Conservation (phyloP, 192 early-diverging fungal species). For the Coemansia sp. region DNA sequence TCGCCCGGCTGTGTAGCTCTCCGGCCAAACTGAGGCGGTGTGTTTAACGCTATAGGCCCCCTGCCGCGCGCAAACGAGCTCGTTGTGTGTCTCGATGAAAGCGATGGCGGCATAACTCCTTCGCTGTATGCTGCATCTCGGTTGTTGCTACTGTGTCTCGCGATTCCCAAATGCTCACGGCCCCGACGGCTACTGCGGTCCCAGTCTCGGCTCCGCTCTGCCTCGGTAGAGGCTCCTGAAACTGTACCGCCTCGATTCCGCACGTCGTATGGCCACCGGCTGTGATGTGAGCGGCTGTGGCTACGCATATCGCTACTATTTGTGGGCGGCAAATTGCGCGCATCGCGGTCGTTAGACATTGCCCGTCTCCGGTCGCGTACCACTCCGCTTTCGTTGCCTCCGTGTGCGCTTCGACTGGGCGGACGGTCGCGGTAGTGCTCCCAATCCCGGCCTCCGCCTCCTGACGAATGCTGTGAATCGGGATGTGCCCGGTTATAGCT, state of each 20-base stretch:
- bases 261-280: conserved; percentile 19
- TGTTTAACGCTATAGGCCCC: not conserved
- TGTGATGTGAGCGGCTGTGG: conserved; percentile 10
- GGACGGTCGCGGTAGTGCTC: conserved; percentile 23
- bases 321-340: conserved; percentile 5
- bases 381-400: conserved; percentile 8
- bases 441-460: conserved; percentile 19
- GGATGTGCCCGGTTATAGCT: conserved; percentile 31
- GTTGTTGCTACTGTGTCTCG: conserved; percentile 7
- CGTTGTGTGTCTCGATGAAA: conserved; percentile 16
- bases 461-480: conserved; percentile 22
- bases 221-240: conserved; percentile 9
- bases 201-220: conserved; percentile 7
- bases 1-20: conserved; percentile 34
- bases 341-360: conserved; percentile 15
- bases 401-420: not conserved
- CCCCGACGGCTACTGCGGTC: conserved; percentile 8
- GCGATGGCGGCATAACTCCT: conserved; percentile 11
- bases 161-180: conserved; percentile 14
- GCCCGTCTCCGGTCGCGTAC: conserved; percentile 20
- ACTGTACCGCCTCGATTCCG: conserved; percentile 16
- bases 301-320: conserved; percentile 9
- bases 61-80: conserved; percentile 11
- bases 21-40: conserved; percentile 17
- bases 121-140: conserved; percentile 7